Evolutionary conservation across 2,329 filamentous ascomycete species (phyloP).

Genomic region (Hypoxylon sp.): DNA sequence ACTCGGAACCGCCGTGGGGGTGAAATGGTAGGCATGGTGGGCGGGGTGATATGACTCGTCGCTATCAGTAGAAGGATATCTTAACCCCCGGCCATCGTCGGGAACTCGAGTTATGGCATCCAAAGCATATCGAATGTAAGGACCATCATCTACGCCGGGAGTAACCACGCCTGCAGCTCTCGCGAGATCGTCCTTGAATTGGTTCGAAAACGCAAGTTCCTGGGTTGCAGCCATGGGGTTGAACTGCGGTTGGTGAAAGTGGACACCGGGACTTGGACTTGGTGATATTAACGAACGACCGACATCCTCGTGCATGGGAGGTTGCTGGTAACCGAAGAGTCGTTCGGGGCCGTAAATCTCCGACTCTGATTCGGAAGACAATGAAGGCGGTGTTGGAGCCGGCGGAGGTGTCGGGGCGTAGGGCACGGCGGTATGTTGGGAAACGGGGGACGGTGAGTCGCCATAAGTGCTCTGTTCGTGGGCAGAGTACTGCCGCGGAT

Average conservation of each 20-base stretch:
- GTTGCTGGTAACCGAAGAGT: conserved; percentile 52
- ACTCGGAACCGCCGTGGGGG: conserved; percentile 38
- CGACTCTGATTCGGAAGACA: conserved; percentile 54
- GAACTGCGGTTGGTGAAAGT: conserved; percentile 55
- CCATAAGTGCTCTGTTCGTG: conserved; percentile 43
- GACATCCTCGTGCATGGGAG: conserved; percentile 43
- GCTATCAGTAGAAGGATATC: conserved; percentile 33
- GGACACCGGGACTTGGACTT: conserved; percentile 48
- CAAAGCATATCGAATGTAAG: conserved; percentile 90
- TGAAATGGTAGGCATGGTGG: conserved; percentile 42
- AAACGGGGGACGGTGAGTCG: conserved; percentile 49
- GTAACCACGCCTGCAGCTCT: conserved; percentile 68
- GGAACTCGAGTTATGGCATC: conserved; percentile 84
- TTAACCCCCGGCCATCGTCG: conserved; percentile 63
- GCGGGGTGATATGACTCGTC: conserved; percentile 37
- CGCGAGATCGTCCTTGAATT: conserved; percentile 65
- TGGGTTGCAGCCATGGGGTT: conserved; percentile 52
- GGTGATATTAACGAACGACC: conserved; percentile 37
- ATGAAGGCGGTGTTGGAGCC: conserved; percentile 46
- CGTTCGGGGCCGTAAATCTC: conserved; percentile 61
- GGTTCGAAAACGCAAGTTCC: conserved; percentile 43
- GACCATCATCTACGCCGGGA: conserved; percentile 84
- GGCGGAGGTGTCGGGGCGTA: conserved; percentile 57
- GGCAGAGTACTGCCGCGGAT: conserved; percentile 35
- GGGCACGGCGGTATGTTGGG: conserved; percentile 53